A percentile compares a stretch with the other conserved stretches of the same genome.
These are phyloP conservation scores for Jasminum sambac DNA, from an alignment of 257 asterid species.

Conservation along the genomic window DNA sequence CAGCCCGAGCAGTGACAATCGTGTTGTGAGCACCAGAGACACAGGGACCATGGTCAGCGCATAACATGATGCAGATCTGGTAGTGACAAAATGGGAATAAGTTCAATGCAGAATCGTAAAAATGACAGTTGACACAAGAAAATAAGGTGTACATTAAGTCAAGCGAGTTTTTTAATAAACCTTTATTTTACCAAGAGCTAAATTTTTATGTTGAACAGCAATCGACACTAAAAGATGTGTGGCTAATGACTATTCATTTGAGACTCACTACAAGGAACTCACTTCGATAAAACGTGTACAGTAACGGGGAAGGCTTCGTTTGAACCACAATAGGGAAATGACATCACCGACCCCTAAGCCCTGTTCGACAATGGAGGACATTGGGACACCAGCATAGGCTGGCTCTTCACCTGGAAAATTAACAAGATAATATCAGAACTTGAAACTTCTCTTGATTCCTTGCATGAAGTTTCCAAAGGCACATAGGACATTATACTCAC, in stretches of 20 bases:
- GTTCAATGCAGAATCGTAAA: constrained; percentile 8
- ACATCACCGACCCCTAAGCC: constrained; percentile 99
- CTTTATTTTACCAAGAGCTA: too few relatives aligned
- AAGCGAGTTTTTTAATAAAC: too few relatives aligned
- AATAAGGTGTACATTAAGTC: not conserved
- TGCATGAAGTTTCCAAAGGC: not conserved
- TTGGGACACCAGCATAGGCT: constrained; percentile 87
- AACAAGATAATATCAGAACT: constrained; percentile 24
- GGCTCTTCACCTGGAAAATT: constrained; percentile 92
- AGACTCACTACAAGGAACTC: constrained; percentile 20
- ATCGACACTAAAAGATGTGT: too few relatives aligned
- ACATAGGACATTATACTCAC: constrained; percentile 33
- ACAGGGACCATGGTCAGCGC: constrained; percentile 99
- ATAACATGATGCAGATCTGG: constrained; percentile 95
- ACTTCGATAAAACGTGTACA: constrained; percentile 98
- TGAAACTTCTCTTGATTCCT: not conserved
- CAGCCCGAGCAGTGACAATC: constrained; percentile 98
- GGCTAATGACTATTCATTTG: too few relatives aligned
- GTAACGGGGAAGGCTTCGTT: constrained; percentile 95
- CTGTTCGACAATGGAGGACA: constrained; percentile 96
- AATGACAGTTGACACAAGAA: not conserved
- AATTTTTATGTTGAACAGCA: too few relatives aligned
- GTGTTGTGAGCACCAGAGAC: constrained; percentile 99
- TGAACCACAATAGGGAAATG: constrained; percentile 94
- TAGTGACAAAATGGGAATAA: constrained; percentile 21